Percentiles rank a stretch among this genome's conserved stretches.
phyloP scores from a whole-genome alignment of 2,329 filamentous ascomycete species.

The Phoma herbarum region DNA sequence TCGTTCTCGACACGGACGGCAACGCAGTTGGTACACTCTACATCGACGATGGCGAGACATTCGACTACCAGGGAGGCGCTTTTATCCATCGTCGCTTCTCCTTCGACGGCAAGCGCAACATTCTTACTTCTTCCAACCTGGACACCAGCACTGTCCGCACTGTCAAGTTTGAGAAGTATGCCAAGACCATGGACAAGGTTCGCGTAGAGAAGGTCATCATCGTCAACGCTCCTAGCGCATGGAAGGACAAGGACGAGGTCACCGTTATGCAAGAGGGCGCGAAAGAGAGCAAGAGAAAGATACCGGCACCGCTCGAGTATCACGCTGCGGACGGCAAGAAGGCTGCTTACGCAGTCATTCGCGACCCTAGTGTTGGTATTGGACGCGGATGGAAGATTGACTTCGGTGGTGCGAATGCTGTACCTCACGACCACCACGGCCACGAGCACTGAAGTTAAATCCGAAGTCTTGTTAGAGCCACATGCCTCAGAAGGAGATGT shows the following conservation, averaged over 20 bases:
- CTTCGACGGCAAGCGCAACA: constrained; percentile 64
- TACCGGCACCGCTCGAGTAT: constrained; percentile 68
- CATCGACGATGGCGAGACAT: constrained; percentile 91
- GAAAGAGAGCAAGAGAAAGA: constrained; percentile 54
- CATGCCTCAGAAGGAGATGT: neutral
- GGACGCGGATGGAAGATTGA: constrained; percentile 70
- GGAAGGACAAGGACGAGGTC: constrained; percentile 71
- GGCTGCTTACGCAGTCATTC: constrained; percentile 70
- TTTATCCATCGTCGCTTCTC: constrained; percentile 87
- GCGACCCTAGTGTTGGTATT: constrained; percentile 69
- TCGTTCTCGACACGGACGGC: constrained; percentile 73
- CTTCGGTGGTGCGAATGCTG: constrained; percentile 50
- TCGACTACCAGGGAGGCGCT: constrained; percentile 83
- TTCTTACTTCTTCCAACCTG: constrained; percentile 70
- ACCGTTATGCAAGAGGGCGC: constrained; percentile 69
- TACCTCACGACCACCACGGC: constrained; percentile 34
- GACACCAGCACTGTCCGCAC: constrained; percentile 57
- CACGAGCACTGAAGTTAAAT: constrained; percentile 32
- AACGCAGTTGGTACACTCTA: constrained; percentile 86
- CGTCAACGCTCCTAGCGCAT: constrained; percentile 77
- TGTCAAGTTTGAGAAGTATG: constrained; percentile 74
- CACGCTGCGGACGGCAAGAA: constrained; percentile 61
- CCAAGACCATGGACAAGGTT: constrained; percentile 81
- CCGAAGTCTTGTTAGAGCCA: neutral
- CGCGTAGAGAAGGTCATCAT: constrained; percentile 84